Percentiles rank a stretch among this genome's conserved stretches.
phyloP scores from a whole-genome alignment of 1,284 basidiomycete genomes.

The Austropuccinia psidii region DNA sequence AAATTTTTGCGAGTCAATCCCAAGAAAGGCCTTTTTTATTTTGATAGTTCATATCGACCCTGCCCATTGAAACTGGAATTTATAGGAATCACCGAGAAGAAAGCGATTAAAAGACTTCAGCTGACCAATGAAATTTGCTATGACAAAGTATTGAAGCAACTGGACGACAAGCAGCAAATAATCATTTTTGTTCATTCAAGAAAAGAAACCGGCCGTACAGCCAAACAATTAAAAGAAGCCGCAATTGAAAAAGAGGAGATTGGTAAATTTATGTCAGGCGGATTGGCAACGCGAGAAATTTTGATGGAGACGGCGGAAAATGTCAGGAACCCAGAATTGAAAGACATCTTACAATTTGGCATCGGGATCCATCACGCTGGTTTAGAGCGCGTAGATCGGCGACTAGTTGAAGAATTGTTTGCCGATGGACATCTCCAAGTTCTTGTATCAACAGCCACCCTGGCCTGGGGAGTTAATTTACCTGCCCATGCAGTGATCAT shows the following conservation, averaged over 20 bases:
- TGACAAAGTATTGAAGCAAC: constrained; percentile 65
- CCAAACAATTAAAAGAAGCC: constrained; percentile 85
- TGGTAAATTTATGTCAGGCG: constrained; percentile 85
- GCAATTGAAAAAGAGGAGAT: constrained; percentile 96
- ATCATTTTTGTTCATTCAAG: constrained; percentile 97
- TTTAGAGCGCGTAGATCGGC: constrained; percentile 89
- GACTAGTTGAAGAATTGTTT: constrained; percentile 89
- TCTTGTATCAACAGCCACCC: constrained; percentile 90
- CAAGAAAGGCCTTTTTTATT: constrained; percentile 89
- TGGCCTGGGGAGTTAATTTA: constrained; percentile 98
- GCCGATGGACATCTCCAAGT: constrained; percentile 88
- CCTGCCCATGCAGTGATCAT: constrained; percentile 98
- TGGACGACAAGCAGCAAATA: constrained; percentile 60
- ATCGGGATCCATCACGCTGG: constrained; percentile 99
- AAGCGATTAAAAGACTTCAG: constrained; percentile 96
- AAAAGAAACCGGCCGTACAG: constrained; percentile 97
- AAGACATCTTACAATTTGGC: constrained; percentile 88
- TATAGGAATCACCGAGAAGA: constrained; percentile 97
- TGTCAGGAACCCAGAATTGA: constrained; percentile 73
- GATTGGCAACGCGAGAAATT: constrained; percentile 79
- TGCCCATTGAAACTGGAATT: constrained; percentile 95
- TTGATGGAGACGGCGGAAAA: constrained; percentile 73
- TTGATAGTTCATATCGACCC: constrained; percentile 86
- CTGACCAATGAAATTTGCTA: constrained; percentile 99
- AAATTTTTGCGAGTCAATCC: constrained; percentile 93